Evolutionary conservation across 2,329 filamentous ascomycete genomes (phyloP).

Genomic region (Epichloe coenophiala): DNA sequence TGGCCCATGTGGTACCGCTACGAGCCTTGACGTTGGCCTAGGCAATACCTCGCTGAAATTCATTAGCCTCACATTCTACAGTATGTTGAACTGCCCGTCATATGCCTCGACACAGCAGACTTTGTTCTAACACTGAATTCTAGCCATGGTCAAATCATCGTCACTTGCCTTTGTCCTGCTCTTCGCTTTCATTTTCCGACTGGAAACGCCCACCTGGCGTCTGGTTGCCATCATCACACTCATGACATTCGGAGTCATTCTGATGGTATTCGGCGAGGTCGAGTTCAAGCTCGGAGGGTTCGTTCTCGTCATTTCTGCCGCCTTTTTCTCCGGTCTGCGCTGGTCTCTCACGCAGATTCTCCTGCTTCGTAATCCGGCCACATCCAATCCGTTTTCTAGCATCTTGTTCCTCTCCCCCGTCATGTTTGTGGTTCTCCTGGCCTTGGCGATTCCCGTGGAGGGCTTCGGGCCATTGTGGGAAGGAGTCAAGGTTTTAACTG

Average conservation of each 20-base stretch:
- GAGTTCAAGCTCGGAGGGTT: slow-evolving; percentile 82
- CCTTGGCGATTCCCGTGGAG: slow-evolving; percentile 77
- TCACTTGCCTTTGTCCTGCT: slow-evolving; percentile 87
- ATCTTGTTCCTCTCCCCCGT: slow-evolving; percentile 93
- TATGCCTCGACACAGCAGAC: neutral
- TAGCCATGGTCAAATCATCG: slow-evolving; percentile 92
- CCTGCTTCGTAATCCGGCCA: slow-evolving; percentile 83
- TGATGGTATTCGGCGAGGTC: slow-evolving; percentile 96
- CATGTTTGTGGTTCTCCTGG: slow-evolving; percentile 77
- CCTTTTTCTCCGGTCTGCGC: slow-evolving; percentile 91
- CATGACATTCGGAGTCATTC: slow-evolving; percentile 87
- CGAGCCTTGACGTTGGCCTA: slow-evolving; percentile 86
- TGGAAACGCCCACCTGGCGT: slow-evolving; percentile 77
- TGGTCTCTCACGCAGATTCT: slow-evolving; percentile 99
- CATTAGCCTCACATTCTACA: slow-evolving; percentile 94
- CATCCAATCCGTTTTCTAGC: slow-evolving; percentile 88
- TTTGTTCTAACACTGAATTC: slow-evolving; percentile 10
- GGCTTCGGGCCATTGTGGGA: slow-evolving; percentile 55
- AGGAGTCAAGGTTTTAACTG: slow-evolving; percentile 50
- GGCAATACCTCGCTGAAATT: slow-evolving; percentile 94
- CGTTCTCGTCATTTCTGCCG: slow-evolving; percentile 79
- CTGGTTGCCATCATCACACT: slow-evolving; percentile 76
- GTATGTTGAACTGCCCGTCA: slow-evolving; percentile 28
- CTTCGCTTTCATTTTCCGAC: slow-evolving; percentile 86
- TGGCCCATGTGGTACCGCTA: slow-evolving; percentile 81